These are phyloP conservation scores for Volvariella surrecta DNA, from an alignment of 1,284 basidiomycete genomes.

Conservation along the genomic window DNA sequence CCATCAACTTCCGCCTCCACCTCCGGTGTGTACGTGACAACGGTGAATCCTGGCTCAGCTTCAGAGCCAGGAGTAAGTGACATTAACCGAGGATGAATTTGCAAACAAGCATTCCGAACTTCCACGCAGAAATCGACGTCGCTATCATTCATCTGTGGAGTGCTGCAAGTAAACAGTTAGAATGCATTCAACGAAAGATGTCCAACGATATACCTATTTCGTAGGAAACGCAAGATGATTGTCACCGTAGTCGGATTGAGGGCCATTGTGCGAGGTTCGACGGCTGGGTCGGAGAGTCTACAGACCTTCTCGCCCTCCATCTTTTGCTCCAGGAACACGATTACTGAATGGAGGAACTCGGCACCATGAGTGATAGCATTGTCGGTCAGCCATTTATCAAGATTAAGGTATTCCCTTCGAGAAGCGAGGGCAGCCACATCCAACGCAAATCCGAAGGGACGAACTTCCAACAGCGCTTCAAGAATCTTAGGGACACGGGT, in stretches of 20 bases:
- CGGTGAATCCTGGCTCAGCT: constrained; percentile 86
- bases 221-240: constrained; percentile 83
- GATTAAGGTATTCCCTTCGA: constrained; percentile 87
- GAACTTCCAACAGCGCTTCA: constrained; percentile 81
- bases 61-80: constrained; percentile 87
- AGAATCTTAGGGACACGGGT: constrained; percentile 68
- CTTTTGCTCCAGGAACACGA: constrained; percentile 86
- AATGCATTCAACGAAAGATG: constrained; percentile 16
- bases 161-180: constrained; percentile 27
- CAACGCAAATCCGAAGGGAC: constrained; percentile 81
- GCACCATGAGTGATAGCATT: constrained; percentile 74
- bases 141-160: constrained; percentile 57
- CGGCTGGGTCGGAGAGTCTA: constrained; percentile 69
- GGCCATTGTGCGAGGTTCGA: constrained; percentile 76
- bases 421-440: constrained; percentile 93
- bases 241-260: constrained; percentile 84
- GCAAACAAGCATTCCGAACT: constrained; percentile 89
- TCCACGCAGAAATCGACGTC: constrained; percentile 89
- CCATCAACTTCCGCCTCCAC: constrained; percentile 91
- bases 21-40: constrained; percentile 83
- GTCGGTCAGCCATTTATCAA: constrained; percentile 95
- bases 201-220: constrained; percentile 53
- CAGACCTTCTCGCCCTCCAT: constrained; percentile 82
- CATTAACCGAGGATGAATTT: constrained; percentile 96
- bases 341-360: constrained; percentile 83